phyloP scores from a whole-genome alignment of 371 early-diverging fungal species.

The Batrachochytrium dendrobatidis region DNA sequence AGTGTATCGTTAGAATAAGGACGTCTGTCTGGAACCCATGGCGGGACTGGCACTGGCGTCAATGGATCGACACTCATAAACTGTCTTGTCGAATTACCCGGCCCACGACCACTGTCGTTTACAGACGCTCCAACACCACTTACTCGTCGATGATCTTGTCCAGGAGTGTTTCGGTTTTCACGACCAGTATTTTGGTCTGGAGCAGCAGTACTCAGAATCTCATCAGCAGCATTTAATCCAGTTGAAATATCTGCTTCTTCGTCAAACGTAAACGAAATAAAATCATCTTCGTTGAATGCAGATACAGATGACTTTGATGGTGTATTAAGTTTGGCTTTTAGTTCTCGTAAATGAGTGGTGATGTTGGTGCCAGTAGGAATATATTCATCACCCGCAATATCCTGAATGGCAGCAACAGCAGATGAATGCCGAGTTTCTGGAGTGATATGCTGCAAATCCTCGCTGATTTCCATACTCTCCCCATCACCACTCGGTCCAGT shows the following conservation, averaged over 20 bases:
- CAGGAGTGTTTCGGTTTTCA: background rate
- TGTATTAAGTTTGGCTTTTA: too few relatives aligned
- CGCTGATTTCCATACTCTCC: too few relatives aligned
- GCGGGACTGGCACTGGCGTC: slow-evolving; percentile 31
- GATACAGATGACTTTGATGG: too few relatives aligned
- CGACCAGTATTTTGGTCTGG: background rate
- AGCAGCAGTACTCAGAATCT: slow-evolving; percentile 4
- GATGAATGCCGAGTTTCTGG: too few relatives aligned
- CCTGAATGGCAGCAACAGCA: too few relatives aligned
- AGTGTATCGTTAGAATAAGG: slow-evolving; percentile 24
- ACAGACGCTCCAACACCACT: background rate
- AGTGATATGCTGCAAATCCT: too few relatives aligned
- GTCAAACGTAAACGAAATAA: slow-evolving; percentile 9
- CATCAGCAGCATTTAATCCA: background rate
- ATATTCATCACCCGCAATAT: too few relatives aligned
- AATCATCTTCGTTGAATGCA: slow-evolving; percentile 5
- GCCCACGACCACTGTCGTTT: background rate
- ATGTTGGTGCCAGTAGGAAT: too few relatives aligned
- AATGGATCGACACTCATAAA: slow-evolving; percentile 19
- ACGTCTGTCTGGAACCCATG: slow-evolving; percentile 32
- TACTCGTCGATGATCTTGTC: background rate
- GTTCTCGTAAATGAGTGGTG: too few relatives aligned
- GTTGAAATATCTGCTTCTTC: background rate
- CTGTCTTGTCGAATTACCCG: too few relatives aligned
- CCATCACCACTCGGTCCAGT: too few relatives aligned